Evolutionary conservation across 2,329 filamentous ascomycete species (phyloP), one percentile per base, ranked within the genome.

Genomic region (Dothistroma pini): DNA sequence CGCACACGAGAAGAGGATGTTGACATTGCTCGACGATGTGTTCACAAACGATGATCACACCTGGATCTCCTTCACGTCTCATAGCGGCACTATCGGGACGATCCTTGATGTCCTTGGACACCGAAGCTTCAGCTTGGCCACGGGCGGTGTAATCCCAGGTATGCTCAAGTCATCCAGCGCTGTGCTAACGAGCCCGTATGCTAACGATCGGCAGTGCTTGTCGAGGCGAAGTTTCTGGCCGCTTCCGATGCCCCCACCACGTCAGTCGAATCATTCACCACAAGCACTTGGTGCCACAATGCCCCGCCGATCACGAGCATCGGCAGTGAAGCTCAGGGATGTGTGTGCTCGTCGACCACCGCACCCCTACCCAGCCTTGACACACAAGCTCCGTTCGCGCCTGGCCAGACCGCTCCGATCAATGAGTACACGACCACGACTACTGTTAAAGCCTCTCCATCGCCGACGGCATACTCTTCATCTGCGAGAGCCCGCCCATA

Each of bases 101-200:
- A 74, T 85, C 25, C 77, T 87, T 2, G 69, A 76, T 56, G 85
- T 85, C 0, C 74, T 89, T 4, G 81, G 82, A 55, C 88, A 90
- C 68, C 80, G 82, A n/a, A 65, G 75, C 2, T 90, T 90, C 70
- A 72, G 76, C 2, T 76, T 90, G 12, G 78, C 78, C n/a, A 91
- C 88, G 0, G 88, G 88, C 9, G 83, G 86, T 60, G 82, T 88
- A 8, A 87, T 90, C 31, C 87, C 88, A n/a, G 41, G 41, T 9
- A 44, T n/a, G 41, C n/a, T 9, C 16, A 9, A 4, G 14, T n/a
- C 8, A n/a, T n/a, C 8, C 41, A 19, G n/a, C 41, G n/a, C 10
- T 29, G 25, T 29, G 41, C n/a, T 44, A n/a, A 19, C 41, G n/a
- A 19, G 16, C 41, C 16, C 41, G n/a, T 14, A 44, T 44, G 16